Base-by-base conservation (phyloP, 1,284 basidiomycete species). In the Heliocybe sulcata region DNA sequence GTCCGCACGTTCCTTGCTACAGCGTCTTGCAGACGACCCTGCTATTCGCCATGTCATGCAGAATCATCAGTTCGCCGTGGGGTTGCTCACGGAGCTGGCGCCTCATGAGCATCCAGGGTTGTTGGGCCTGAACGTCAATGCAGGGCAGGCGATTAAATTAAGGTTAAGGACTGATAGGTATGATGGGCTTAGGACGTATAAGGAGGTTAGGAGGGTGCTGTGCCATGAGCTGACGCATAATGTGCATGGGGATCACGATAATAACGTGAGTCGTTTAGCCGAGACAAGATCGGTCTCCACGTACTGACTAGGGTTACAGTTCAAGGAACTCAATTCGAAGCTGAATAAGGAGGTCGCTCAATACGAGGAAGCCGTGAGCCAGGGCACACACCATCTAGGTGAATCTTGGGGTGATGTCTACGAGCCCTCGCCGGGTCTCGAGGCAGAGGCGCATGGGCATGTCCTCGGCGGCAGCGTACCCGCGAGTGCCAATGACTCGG, bases 151-250 rank as follows among this genome's bases (percentile, higher is more conserved):
- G 27, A 87, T 90, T 60, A 82, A 83, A 63, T 69, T 90, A 1
- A 77, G 86, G 14, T 62, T 90, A 35, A 74, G 86, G n/a, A 89
- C 86, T 8, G 75, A 89, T 64, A 67, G 65, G 2, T 87, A 87
- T 58, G 85, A 87, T 58, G 88, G 87, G 2, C 87, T 89, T 63
- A 71, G 85, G 54, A 64, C 73, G 9, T 92, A 90, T 64, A 69
- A 67, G 23, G 83, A 89, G 1, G 74, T 87, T 27, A 74, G 87
- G 45, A 72, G 77, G 22, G 85, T 89, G 12, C 72, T 91, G 3
- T 87, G 87, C 61, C 88, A 92, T 65, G 89, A 91, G 63, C 69
- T 91, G 29, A 72, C 85, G 25, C 89, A 91, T 66, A 91, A 90
- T 61, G 77, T 83, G 0, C 85, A 82, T 78, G 73, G 79, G 1